Base-by-base conservation (phyloP, 164 flowering plant genomes). In the Platanus orientalis region DNA sequence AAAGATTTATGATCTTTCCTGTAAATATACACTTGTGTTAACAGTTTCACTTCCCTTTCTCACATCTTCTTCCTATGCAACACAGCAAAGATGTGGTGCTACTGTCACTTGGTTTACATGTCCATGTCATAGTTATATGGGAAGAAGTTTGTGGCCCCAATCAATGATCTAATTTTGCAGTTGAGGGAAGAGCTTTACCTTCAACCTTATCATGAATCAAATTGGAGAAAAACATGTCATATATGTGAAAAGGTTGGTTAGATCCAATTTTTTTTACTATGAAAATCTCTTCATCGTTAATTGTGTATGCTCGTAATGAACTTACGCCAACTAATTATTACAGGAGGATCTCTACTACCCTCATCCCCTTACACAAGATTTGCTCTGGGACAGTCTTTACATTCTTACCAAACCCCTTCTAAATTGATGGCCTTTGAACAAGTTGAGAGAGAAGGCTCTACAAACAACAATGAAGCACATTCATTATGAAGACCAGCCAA, bases 301-400 rank as follows among this genome's bases (percentile, higher is more conserved):
- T 42, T 40, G 45, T 10, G 16, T 40, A 10, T 40, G 10, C 13
- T 9, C 9, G 39, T 34, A 34, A 4, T 9, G 9, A 34, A 4
- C 39, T 34, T 34, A 34, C 9, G 39, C 39, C 9, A 34, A 4
- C 7, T 6, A 48, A 14, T n/a, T 28, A 30, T 53, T 59, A 32
- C 74, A 81, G 84, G 84, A 76, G 71, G 84, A 81, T 69, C 65
- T 78, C 1, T 1, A n/a, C n/a, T n/a, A n/a, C n/a, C n/a, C n/a
- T n/a, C n/a, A n/a, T n/a, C n/a, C n/a, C n/a, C n/a, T n/a, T n/a
- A n/a, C n/a, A n/a, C n/a, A n/a, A n/a, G n/a, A n/a, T n/a, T n/a
- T n/a, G n/a, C n/a, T n/a, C n/a, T 80, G 84, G 84, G 81, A 69
- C 42, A 62, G 53, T 36, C 76, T 80, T 30, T 64, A 78, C 60